Evolutionary conservation across 176 grass and related monocot species (phyloP).

Genomic region (Oryza nivara): DNA sequence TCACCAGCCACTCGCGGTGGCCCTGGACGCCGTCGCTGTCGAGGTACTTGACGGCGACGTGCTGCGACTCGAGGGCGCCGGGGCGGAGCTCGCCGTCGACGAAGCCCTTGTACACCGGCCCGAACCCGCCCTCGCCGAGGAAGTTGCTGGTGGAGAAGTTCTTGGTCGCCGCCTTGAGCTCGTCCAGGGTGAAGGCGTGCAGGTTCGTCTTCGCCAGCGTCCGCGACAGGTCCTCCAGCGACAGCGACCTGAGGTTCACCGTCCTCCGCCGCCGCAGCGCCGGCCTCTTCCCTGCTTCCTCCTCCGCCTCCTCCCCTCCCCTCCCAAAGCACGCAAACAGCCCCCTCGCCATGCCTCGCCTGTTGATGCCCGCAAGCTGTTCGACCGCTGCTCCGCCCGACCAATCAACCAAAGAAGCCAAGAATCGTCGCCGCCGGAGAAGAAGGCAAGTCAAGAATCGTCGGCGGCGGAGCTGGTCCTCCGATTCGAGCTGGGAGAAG

Average conservation of each 20-base stretch:
- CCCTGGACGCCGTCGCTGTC: slow-evolving; percentile 82
- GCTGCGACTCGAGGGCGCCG: slow-evolving; percentile 57
- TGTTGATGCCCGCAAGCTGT: no score
- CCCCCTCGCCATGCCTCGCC: slow-evolving; percentile 37
- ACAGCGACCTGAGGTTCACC: slow-evolving; percentile 60
- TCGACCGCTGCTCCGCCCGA: neutral
- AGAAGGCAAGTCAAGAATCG: no score
- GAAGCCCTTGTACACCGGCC: slow-evolving; percentile 92
- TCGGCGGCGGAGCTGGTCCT: neutral
- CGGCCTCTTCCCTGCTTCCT: neutral
- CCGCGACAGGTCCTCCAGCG: slow-evolving; percentile 73
- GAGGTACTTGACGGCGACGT: slow-evolving; percentile 94
- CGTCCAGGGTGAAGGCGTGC: slow-evolving; percentile 79
- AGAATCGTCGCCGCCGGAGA: neutral
- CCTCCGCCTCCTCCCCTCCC: neutral
- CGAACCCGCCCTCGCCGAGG: slow-evolving; percentile 87
- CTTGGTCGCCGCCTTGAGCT: slow-evolving; percentile 67
- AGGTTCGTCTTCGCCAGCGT: slow-evolving; percentile 75
- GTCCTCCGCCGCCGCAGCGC: slow-evolving; percentile 40
- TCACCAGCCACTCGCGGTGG: slow-evolving; percentile 92
- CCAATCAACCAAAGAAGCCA: neutral
- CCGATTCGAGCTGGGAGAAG: neutral
- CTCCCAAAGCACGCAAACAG: slow-evolving; percentile 49
- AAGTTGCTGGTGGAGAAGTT: slow-evolving; percentile 80
- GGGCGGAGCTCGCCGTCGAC: slow-evolving; percentile 54